Conservation (phyloP, 2,329 filamentous ascomycete species). For the Botrytis paeoniae region DNA sequence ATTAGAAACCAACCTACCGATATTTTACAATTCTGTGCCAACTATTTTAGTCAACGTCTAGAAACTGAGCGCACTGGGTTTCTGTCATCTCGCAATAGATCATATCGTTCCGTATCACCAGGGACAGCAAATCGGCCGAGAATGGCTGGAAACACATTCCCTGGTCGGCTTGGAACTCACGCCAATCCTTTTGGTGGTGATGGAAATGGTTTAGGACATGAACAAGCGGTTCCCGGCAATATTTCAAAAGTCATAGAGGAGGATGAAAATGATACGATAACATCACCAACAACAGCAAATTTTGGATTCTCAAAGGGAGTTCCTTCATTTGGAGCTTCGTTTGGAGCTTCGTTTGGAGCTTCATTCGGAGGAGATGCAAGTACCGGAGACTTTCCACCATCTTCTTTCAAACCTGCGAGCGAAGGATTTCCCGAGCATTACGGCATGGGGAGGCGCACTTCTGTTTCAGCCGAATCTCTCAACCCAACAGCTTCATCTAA, state of each 20-base stretch:
- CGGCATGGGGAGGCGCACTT: conserved; percentile 88
- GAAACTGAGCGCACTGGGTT: conserved; percentile 61
- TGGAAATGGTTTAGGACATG: conserved; percentile 30
- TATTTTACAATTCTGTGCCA: conserved; percentile 67
- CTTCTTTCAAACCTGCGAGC: conserved; percentile 41
- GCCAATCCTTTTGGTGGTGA: conserved; percentile 70
- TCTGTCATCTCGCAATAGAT: conserved; percentile 41
- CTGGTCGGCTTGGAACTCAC: conserved; percentile 65
- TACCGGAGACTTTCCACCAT: conserved; percentile 45
- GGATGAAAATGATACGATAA: conserved; percentile 72
- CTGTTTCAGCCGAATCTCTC: conserved; percentile 93
- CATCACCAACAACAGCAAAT: conserved; percentile 67
- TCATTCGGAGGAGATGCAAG: conserved; percentile 48
- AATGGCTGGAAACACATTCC: conserved; percentile 76
- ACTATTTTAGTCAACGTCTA: conserved; percentile 64
- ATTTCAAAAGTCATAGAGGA: conserved; percentile 47
- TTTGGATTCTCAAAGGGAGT: conserved; percentile 48
- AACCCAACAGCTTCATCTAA: conserved; percentile 81
- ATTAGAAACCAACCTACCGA: conserved; percentile 57
- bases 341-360: conserved; percentile 33
- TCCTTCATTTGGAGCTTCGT: conserved; percentile 35
- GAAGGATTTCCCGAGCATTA: conserved; percentile 87
- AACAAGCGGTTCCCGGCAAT: conserved; percentile 51
- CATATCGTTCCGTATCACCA: conserved; percentile 35
- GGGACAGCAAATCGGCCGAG: conserved; percentile 38